Evolutionary conservation across 495 filamentous ascomycete genomes (phyloP).

Genomic region (Aspergillus conjunctus): DNA sequence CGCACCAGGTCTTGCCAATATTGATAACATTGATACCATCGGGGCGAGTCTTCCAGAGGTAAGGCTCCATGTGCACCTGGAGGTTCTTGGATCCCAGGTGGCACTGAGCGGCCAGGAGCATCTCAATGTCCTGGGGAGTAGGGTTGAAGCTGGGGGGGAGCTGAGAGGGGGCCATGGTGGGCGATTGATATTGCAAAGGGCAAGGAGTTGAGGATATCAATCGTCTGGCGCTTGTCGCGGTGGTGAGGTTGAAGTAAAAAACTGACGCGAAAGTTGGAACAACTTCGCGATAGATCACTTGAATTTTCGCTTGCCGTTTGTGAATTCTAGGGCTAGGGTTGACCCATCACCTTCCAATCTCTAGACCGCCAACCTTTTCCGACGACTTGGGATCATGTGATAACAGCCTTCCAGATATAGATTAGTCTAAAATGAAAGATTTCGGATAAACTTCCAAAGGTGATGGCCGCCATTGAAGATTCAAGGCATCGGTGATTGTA

Average conservation of each 20-base stretch:
- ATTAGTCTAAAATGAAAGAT: slow-evolving; percentile 37
- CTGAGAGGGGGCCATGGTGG: slow-evolving; percentile 91
- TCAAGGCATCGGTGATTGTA: neutral
- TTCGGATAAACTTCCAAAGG: slow-evolving; percentile 35
- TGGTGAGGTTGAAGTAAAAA: slow-evolving; percentile 41
- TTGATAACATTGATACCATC: slow-evolving; percentile 98
- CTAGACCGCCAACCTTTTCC: neutral
- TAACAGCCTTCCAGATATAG: slow-evolving; percentile 11
- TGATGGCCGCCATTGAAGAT: slow-evolving; percentile 2
- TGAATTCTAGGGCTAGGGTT: slow-evolving; percentile 49
- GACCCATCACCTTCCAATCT: slow-evolving; percentile 14
- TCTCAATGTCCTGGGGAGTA: slow-evolving; percentile 91
- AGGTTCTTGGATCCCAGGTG: slow-evolving; percentile 99
- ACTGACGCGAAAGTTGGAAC: slow-evolving; percentile 40
- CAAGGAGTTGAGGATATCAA: slow-evolving; percentile 56
- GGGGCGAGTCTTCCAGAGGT: slow-evolving; percentile 97
- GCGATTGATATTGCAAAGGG: slow-evolving; percentile 54
- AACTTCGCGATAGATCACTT: slow-evolving; percentile 31
- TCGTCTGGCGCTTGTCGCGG: slow-evolving; percentile 54
- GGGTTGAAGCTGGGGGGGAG: slow-evolving; percentile 88
- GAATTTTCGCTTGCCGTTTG: slow-evolving; percentile 48
- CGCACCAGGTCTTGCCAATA: slow-evolving; percentile 99
- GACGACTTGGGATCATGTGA: slow-evolving; percentile 15
- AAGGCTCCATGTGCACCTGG: slow-evolving; percentile 98
- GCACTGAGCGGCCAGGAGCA: slow-evolving; percentile 93